phyloP scores from a whole-genome alignment of 2,329 filamentous ascomycete species.

The Fusarium temperatum region DNA sequence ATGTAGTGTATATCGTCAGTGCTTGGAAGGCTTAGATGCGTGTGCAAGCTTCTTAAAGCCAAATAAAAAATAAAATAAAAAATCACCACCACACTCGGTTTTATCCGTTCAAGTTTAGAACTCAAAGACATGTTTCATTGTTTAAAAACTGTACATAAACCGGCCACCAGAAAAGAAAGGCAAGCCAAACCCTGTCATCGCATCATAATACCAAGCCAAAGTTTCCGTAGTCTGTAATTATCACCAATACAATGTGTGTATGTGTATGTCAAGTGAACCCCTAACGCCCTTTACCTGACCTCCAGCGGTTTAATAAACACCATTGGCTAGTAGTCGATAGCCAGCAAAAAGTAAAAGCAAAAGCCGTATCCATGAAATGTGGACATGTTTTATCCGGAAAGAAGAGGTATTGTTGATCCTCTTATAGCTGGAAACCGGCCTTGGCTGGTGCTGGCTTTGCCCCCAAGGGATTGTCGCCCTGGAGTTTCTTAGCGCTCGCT shows the following conservation, averaged over 20 bases:
- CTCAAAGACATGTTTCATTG: conserved; percentile 25
- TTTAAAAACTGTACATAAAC: conserved; percentile 34
- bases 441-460: conserved; percentile 47
- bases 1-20: conserved; percentile 74
- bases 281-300: conserved; percentile 32
- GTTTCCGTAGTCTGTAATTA: conserved; percentile 28
- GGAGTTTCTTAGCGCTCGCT: conserved; percentile 70
- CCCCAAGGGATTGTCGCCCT: conserved; percentile 55
- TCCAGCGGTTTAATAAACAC: conserved; percentile 30
- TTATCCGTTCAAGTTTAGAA: not conserved
- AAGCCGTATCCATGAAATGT: conserved; percentile 9
- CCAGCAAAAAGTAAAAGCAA: conserved; percentile 31
- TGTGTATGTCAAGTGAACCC: conserved; percentile 34
- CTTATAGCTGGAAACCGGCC: conserved; percentile 33
- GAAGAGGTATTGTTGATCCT: not conserved
- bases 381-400: conserved; percentile 24
- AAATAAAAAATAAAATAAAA: conserved; percentile 4
- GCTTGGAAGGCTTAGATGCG: conserved; percentile 65
- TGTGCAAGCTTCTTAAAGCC: not conserved
- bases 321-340: conserved; percentile 2
- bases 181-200: conserved; percentile 37
- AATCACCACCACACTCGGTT: not conserved
- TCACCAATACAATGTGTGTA: conserved; percentile 18
- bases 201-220: conserved; percentile 44
- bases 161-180: conserved; percentile 29